Percentiles rank a stretch among this genome's conserved stretches.
These are phyloP conservation scores for Eremothecium gossypii DNA, from an alignment of 1,139 yeast species.

Conservation along the genomic window DNA sequence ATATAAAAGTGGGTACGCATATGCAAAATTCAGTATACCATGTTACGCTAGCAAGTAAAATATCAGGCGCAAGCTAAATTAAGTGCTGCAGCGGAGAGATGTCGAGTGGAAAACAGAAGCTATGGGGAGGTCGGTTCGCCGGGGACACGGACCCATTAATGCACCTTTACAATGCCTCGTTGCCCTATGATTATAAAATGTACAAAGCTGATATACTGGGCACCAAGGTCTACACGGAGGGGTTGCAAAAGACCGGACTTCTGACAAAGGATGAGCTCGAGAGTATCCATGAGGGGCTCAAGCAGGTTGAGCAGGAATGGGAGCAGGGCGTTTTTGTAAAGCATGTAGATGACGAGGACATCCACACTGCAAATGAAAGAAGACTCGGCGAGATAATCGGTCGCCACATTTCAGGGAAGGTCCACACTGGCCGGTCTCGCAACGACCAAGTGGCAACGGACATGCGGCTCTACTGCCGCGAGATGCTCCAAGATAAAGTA, in stretches of 20 bases:
- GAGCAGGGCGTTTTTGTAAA: slow-evolving; percentile 59
- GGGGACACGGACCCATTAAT: slow-evolving; percentile 94
- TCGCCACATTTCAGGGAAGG: slow-evolving; percentile 87
- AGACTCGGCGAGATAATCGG: slow-evolving; percentile 95
- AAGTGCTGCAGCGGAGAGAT: not conserved
- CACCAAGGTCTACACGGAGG: slow-evolving; percentile 85
- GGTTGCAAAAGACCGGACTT: slow-evolving; percentile 69
- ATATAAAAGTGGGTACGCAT: too few species aligned
- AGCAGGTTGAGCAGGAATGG: slow-evolving; percentile 73
- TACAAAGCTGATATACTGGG: slow-evolving; percentile 90
- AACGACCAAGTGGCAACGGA: slow-evolving; percentile 98
- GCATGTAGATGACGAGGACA: slow-evolving; percentile 92
- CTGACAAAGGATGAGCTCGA: slow-evolving; percentile 59
- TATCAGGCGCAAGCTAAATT: not conserved
- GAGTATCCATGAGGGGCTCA: slow-evolving; percentile 77
- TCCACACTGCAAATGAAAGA: slow-evolving; percentile 97
- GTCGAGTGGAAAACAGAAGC: slow-evolving; percentile 33
- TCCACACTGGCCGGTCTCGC: slow-evolving; percentile 96
- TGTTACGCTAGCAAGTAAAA: not conserved
- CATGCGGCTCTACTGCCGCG: slow-evolving; percentile 89
- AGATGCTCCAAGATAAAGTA: slow-evolving; percentile 51
- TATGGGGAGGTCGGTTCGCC: slow-evolving; percentile 99
- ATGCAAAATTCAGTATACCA: too few species aligned
- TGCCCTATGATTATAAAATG: slow-evolving; percentile 93
- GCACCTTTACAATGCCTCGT: slow-evolving; percentile 93